Conservation (phyloP, 768 basidiomycete genomes). For the Omphalotus guepiniiformis region DNA sequence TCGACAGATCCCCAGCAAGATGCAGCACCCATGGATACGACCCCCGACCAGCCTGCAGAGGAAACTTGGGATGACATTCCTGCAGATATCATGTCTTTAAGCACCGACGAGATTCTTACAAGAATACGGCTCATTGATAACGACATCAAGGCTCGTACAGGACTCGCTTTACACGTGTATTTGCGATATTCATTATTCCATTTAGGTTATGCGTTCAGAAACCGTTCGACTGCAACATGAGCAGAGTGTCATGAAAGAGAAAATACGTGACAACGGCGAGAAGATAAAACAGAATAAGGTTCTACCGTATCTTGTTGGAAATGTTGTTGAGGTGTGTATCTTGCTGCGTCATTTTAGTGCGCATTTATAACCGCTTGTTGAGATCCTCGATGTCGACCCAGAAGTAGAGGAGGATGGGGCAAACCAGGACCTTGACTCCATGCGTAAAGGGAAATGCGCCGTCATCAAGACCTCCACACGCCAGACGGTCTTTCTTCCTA, state of each 20-base stretch:
- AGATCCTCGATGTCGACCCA: constrained; percentile 94
- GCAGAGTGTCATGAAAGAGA: constrained; percentile 95
- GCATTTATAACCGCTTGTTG: constrained; percentile 6
- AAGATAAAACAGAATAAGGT: constrained; percentile 99
- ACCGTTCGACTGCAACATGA: constrained; percentile 89
- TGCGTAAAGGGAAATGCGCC: constrained; percentile 96
- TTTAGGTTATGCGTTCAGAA: constrained; percentile 96
- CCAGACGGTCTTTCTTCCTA: constrained; percentile 96
- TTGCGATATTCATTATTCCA: constrained; percentile 6
- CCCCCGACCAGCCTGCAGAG: constrained; percentile 64
- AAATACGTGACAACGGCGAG: constrained; percentile 96
- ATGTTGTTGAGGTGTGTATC: constrained; percentile 85
- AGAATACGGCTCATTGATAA: constrained; percentile 93
- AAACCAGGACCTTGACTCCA: constrained; percentile 92
- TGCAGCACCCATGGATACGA: constrained; percentile 63
- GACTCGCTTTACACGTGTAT: not conserved
- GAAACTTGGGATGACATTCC: constrained; percentile 93
- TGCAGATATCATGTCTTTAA: constrained; percentile 72
- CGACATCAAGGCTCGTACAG: constrained; percentile 75
- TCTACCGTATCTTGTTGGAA: constrained; percentile 94
- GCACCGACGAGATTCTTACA: constrained; percentile 84
- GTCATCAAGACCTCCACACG: constrained; percentile 99
- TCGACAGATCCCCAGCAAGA: constrained; percentile 27
- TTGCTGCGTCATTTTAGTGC: not conserved
- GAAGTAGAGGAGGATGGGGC: constrained; percentile 94